Conservation (phyloP, 2,329 filamentous ascomycete species). For the Aspergillus sojae region DNA sequence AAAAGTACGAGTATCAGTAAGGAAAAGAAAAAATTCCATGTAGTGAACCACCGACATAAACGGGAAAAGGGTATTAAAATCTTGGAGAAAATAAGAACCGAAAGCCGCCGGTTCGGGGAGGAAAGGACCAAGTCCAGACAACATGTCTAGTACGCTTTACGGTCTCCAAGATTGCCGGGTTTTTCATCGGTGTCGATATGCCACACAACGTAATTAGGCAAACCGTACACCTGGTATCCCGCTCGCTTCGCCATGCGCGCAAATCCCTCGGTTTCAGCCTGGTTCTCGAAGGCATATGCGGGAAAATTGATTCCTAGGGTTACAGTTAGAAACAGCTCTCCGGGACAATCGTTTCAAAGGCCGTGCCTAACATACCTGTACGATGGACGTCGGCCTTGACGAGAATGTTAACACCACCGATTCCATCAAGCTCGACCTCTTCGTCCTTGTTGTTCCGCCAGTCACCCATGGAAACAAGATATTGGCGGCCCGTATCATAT, state of each 20-base stretch:
- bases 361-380: slow-evolving; percentile 64
- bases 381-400: slow-evolving; percentile 98
- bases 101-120: slow-evolving; percentile 1
- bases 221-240: slow-evolving; percentile 85
- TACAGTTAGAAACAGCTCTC: slow-evolving; percentile 22
- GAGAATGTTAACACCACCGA: slow-evolving; percentile 95
- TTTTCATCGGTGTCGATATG: slow-evolving; percentile 97
- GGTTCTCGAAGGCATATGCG: slow-evolving; percentile 94
- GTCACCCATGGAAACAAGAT: slow-evolving; percentile 90
- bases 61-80: slow-evolving; percentile 19
- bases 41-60: slow-evolving; percentile 18
- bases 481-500: slow-evolving; percentile 83
- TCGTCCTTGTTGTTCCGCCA: slow-evolving; percentile 90
- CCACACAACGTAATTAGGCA: slow-evolving; percentile 98
- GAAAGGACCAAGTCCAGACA: slow-evolving; percentile 11
- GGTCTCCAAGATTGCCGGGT: slow-evolving; percentile 66
- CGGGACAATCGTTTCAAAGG: not conserved
- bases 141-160: slow-evolving; percentile 40
- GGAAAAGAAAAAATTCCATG: slow-evolving; percentile 15
- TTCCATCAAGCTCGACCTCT: slow-evolving; percentile 89
- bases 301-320: slow-evolving; percentile 90
- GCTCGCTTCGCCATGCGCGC: slow-evolving; percentile 98
- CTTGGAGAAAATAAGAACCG: not conserved
- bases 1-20: slow-evolving; percentile 23
- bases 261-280: slow-evolving; percentile 98